Evolutionary conservation across 495 filamentous ascomycete genomes (phyloP).

Genomic region (Cryomyces minteri): DNA sequence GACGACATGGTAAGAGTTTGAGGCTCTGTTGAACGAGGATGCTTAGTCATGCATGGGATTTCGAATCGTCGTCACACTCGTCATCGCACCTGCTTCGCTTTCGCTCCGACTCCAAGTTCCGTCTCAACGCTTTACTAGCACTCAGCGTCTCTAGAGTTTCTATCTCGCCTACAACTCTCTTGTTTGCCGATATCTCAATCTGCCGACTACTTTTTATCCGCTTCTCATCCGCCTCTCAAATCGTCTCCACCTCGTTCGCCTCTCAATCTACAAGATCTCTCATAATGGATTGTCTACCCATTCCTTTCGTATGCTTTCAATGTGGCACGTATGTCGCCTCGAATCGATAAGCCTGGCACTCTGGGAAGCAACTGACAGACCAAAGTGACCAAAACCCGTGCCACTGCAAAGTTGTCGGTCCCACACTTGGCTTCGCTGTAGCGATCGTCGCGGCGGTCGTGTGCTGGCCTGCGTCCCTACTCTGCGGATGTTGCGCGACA

Average conservation of each 20-base stretch:
- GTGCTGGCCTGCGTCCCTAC: conserved; percentile 6
- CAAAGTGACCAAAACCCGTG: conserved; percentile 6
- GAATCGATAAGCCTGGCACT: neutral
- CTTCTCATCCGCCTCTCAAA: neutral
- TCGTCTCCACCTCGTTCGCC: neutral
- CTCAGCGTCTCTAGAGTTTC: too few species aligned
- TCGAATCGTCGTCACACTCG: too few species aligned
- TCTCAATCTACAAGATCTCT: neutral
- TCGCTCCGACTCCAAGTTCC: too few species aligned
- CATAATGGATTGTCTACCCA: conserved; percentile 1
- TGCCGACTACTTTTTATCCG: too few species aligned
- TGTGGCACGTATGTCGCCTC: conserved; percentile 4
- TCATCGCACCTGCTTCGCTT: too few species aligned
- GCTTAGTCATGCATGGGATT: too few species aligned
- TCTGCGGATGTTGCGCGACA: conserved; percentile 8
- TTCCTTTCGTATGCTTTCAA: conserved; percentile 7
- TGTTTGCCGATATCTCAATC: neutral
- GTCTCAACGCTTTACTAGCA: too few species aligned
- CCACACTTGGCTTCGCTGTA: conserved; percentile 5
- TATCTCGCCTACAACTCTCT: too few species aligned
- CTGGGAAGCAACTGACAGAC: neutral
- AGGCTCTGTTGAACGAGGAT: too few species aligned
- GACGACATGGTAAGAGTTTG: too few species aligned
- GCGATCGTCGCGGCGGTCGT: conserved; percentile 5
- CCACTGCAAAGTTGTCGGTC: conserved; percentile 7